Conservation (phyloP, 2,329 filamentous ascomycete species). For the Exophiala calicioides region DNA sequence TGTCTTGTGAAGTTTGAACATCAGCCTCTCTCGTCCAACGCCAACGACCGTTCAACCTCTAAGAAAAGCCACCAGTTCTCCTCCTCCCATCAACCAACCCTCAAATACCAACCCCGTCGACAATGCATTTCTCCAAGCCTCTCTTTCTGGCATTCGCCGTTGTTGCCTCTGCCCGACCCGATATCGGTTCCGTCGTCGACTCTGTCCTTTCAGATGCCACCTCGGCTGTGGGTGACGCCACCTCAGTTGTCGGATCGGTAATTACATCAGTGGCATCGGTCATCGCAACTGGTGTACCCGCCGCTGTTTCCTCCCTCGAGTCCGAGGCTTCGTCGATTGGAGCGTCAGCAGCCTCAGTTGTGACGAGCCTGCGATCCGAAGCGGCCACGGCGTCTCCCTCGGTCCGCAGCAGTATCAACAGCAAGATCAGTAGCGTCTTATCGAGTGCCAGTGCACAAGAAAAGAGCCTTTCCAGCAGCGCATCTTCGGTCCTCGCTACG, state of each 20-base stretch:
- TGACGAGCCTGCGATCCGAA: conserved; percentile 19
- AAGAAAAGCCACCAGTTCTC: no score
- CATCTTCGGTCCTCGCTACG: conserved; percentile 12
- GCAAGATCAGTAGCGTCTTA: conserved; percentile 21
- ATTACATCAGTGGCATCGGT: conserved; percentile 16
- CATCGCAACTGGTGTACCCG: conserved; percentile 9
- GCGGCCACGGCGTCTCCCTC: conserved; percentile 18
- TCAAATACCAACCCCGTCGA: conserved; percentile 1
- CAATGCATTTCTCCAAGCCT: conserved; percentile 27
- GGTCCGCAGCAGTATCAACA: conserved; percentile 20
- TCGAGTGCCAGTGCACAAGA: conserved; percentile 15
- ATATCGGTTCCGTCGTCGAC: conserved; percentile 15
- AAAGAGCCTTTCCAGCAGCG: conserved; percentile 15
- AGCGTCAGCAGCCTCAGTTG: conserved; percentile 12
- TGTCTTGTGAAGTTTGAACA: no score
- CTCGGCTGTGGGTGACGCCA: conserved; percentile 15
- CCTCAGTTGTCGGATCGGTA: conserved; percentile 6
- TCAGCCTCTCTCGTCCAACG: background rate
- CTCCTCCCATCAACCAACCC: no score
- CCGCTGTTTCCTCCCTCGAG: conserved; percentile 13
- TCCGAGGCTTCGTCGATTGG: conserved; percentile 16
- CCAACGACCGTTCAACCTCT: background rate
- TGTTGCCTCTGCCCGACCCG: conserved; percentile 15
- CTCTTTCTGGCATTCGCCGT: conserved; percentile 21
- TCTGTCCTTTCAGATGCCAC: conserved; percentile 17